Conservation (phyloP, 1,284 basidiomycete genomes). For the Marasmius oreades region DNA sequence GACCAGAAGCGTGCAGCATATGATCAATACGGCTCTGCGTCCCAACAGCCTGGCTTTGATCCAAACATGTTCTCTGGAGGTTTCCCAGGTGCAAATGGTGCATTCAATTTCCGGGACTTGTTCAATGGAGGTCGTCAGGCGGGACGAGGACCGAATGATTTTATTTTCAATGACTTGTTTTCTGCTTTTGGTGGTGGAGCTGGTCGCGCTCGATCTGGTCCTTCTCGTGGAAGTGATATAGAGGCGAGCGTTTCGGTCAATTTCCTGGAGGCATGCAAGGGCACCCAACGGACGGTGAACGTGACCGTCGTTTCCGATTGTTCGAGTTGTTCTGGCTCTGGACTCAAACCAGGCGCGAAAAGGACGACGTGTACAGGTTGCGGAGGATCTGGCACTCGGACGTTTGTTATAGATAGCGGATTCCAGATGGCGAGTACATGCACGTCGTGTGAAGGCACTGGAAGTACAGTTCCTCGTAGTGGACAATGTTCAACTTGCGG, state of each 20-base stretch:
- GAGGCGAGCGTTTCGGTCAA: constrained; percentile 75
- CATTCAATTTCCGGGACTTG: constrained; percentile 73
- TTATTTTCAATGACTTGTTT: constrained; percentile 91
- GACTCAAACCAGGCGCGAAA: constrained; percentile 86
- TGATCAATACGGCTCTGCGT: constrained; percentile 93
- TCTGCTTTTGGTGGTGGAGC: constrained; percentile 52
- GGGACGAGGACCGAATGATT: constrained; percentile 36
- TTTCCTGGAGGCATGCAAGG: constrained; percentile 95
- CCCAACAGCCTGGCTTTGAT: constrained; percentile 92
- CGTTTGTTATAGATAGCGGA: constrained; percentile 90
- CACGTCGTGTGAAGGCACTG: constrained; percentile 79
- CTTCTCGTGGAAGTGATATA: constrained; percentile 78
- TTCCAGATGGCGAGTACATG: constrained; percentile 99
- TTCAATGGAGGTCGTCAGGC: constrained; percentile 59
- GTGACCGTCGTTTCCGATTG: constrained; percentile 86
- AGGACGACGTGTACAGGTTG: constrained; percentile 80
- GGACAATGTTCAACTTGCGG: constrained; percentile 81
- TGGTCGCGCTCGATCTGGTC: constrained; percentile 38
- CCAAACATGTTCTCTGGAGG: constrained; percentile 71
- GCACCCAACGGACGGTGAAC: constrained; percentile 75
- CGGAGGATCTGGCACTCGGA: constrained; percentile 84
- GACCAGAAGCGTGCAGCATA: constrained; percentile 92
- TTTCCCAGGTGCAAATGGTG: constrained; percentile 52
- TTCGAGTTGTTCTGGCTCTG: constrained; percentile 80
- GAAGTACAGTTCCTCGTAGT: constrained; percentile 75